Evolutionary conservation across 108 stramenopile genomes (phyloP).

Genomic region (Cyclotella choctawhatcheeana): DNA sequence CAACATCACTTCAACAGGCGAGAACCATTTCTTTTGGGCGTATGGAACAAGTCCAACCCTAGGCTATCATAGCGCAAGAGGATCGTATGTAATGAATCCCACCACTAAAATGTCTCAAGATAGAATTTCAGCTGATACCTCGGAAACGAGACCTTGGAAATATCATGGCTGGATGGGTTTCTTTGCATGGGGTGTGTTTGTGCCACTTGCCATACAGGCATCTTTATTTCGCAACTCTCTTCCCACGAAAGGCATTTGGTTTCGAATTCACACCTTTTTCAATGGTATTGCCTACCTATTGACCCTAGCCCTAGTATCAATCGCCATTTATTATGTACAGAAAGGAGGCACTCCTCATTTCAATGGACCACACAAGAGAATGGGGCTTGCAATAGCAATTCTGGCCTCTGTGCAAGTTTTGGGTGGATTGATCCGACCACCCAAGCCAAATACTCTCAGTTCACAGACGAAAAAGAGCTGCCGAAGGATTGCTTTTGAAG

Average conservation of each 20-base stretch:
- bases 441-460: not conserved
- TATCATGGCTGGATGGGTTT: conserved; percentile 66
- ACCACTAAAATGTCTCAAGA: conserved; percentile 6
- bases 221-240: conserved; percentile 49
- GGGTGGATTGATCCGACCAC: conserved; percentile 45
- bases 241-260: conserved; percentile 37
- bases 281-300: conserved; percentile 28
- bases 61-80: conserved; percentile 14
- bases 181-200: conserved; percentile 66
- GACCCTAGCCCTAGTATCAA: conserved; percentile 20
- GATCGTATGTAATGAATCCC: conserved; percentile 9
- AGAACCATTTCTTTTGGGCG: conserved; percentile 54
- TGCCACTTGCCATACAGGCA: conserved; percentile 62
- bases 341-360: conserved; percentile 28
- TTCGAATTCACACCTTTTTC: conserved; percentile 29
- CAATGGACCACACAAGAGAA: conserved; percentile 17
- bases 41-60: conserved; percentile 38
- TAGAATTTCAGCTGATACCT: not conserved
- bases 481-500: not conserved
- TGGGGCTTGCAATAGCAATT: conserved; percentile 46
- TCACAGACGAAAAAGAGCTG: not conserved
- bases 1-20: conserved; percentile 29
- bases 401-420: conserved; percentile 43
- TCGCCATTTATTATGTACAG: conserved; percentile 23
- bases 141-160: conserved; percentile 48